Conservation (phyloP, 768 basidiomycete species). For the Mycena kentingensis region DNA sequence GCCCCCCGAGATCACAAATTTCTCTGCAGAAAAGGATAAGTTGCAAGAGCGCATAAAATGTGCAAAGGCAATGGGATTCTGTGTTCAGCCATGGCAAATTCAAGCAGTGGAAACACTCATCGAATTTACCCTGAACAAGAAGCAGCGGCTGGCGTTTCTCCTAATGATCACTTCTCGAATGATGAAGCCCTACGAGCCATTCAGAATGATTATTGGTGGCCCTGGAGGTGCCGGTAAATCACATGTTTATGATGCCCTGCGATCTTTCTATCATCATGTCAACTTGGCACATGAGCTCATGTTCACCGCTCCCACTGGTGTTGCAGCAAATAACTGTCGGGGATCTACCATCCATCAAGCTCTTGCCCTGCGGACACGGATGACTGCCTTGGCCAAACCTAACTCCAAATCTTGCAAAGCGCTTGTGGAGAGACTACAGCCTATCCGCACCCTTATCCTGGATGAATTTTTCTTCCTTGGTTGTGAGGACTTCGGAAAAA, state of each 20-base stretch:
- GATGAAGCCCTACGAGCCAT: too few species aligned
- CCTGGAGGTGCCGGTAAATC: slow-evolving; percentile 29
- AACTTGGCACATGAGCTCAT: neutral
- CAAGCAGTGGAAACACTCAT: slow-evolving; percentile 1
- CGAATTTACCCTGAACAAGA: slow-evolving; percentile 19
- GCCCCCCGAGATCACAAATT: too few species aligned
- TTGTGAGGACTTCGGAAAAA: slow-evolving; percentile 12
- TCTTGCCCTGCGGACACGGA: slow-evolving; percentile 1
- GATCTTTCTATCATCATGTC: slow-evolving; percentile 8
- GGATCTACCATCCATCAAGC: slow-evolving; percentile 20
- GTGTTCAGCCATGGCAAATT: slow-evolving; percentile 8
- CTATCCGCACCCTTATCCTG: slow-evolving; percentile 7
- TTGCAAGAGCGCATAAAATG: too few species aligned
- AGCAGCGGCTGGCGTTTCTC: slow-evolving; percentile 19
- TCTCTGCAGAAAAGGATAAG: too few species aligned
- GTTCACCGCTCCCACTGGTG: slow-evolving; percentile 24
- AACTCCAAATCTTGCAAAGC: slow-evolving; percentile 6
- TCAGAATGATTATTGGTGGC: slow-evolving; percentile 21
- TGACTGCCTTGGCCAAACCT: neutral
- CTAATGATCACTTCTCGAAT: slow-evolving; percentile 9
- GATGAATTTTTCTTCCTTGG: slow-evolving; percentile 20
- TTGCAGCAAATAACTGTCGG: slow-evolving; percentile 21
- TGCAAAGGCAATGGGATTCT: too few species aligned
- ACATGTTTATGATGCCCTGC: slow-evolving; percentile 21
- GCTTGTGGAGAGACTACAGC: neutral